These are phyloP conservation scores for Dioscorea cayenensis DNA, from an alignment of 116 monocot species.

Conservation along the genomic window DNA sequence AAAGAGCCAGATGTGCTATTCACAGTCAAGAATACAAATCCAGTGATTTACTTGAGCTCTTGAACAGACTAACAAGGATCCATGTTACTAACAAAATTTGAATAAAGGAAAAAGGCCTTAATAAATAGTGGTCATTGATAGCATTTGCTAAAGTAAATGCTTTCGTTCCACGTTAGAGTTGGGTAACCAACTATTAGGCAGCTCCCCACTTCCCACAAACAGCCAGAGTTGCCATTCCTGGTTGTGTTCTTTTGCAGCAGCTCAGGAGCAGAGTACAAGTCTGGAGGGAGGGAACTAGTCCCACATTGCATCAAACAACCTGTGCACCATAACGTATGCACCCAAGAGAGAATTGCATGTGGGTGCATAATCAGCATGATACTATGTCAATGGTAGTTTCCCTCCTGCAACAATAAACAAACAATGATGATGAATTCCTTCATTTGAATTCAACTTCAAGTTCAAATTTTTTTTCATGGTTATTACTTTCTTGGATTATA, in stretches of 20 bases:
- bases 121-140: neutral
- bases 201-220: conserved; percentile 80
- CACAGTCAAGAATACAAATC: no score
- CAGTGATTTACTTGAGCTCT: no score
- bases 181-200: conserved; percentile 72
- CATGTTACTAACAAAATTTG: neutral
- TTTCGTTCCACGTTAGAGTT: conserved; percentile 87
- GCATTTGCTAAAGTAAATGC: conserved; percentile 68
- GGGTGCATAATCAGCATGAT: conserved; percentile 30
- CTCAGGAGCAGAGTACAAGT: conserved; percentile 90
- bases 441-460: no score
- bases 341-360: conserved; percentile 91
- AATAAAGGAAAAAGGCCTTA: neutral
- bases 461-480: no score
- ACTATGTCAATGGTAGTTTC: no score
- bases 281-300: conserved; percentile 77
- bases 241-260: conserved; percentile 41
- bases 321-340: conserved; percentile 56
- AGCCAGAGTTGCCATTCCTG: conserved; percentile 72
- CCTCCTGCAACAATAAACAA: no score
- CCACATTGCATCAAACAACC: conserved; percentile 66
- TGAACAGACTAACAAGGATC: neutral
- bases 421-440: no score
- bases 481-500: no score
- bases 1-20: no score